These are phyloP conservation scores for Oemleria cerasiformis DNA, from an alignment of 306 rosid species.

Conservation along the genomic window DNA sequence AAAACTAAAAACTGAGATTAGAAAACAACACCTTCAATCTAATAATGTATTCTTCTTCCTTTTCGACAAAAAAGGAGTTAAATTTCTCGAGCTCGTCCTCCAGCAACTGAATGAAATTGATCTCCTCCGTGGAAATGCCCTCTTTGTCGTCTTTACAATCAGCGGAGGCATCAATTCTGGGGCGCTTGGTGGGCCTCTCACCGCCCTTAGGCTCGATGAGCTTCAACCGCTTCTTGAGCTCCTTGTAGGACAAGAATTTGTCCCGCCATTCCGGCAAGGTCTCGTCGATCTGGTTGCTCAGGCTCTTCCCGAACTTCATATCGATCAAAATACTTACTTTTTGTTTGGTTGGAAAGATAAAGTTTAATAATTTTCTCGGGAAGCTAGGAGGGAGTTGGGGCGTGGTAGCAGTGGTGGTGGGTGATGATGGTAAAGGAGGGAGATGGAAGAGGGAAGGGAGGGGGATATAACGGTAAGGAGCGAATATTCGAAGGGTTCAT, in stretches of 20 bases:
- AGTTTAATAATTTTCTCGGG: background rate
- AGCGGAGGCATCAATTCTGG: constrained; percentile 28
- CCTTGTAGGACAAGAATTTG: constrained; percentile 91
- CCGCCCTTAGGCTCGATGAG: constrained; percentile 52
- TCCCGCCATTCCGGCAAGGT: constrained; percentile 94
- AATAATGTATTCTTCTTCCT: constrained; percentile 94
- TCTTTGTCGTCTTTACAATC: constrained; percentile 7
- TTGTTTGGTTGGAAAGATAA: background rate
- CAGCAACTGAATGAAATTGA: constrained; percentile 55
- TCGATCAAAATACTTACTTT: background rate
- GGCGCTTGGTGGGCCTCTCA: constrained; percentile 55
- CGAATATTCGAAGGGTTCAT: constrained; percentile 72
- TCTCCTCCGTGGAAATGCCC: constrained; percentile 60
- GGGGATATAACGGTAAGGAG: constrained; percentile 50
- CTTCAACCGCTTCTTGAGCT: constrained; percentile 84
- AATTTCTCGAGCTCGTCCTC: constrained; percentile 93
- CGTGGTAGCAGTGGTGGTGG: background rate
- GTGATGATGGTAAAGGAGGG: background rate
- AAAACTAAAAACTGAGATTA: background rate
- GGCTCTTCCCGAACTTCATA: constrained; percentile 94
- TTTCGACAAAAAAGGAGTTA: constrained; percentile 85
- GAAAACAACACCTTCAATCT: constrained; percentile 61
- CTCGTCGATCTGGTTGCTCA: constrained; percentile 84
- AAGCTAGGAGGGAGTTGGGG: background rate
- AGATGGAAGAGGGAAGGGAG: background rate